Evolutionary conservation across 176 grass and related monocot genomes (phyloP).

Genomic region (Zizania latifolia): DNA sequence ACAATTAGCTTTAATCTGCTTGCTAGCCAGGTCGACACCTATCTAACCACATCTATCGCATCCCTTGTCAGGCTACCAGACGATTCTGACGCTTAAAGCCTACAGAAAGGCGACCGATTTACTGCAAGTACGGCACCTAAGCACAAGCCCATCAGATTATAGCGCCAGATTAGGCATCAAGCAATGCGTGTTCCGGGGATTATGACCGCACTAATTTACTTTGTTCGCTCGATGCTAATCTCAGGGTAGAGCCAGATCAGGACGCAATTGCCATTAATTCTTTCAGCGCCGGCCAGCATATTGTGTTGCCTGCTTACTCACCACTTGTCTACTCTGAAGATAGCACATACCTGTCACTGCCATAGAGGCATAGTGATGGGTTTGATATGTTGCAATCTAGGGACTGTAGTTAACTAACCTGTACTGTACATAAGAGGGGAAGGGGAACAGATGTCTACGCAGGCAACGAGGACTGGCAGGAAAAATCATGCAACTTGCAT

Average conservation of each 20-base stretch:
- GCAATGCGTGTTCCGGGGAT: background rate
- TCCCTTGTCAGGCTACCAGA: conserved; percentile 5
- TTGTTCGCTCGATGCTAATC: conserved; percentile 2
- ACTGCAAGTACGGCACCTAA: background rate
- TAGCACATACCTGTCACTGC: background rate
- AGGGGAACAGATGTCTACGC: too few species aligned
- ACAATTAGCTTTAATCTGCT: background rate
- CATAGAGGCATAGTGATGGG: background rate
- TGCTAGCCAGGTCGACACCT: background rate
- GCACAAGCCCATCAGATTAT: background rate
- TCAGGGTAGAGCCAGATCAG: background rate
- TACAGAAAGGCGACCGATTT: conserved; percentile 15
- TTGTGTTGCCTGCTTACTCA: background rate
- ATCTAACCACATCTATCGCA: too few species aligned
- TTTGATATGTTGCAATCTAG: background rate
- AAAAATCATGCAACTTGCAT: background rate
- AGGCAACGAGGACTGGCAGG: background rate
- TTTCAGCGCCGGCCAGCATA: conserved; percentile 7
- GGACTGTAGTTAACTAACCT: background rate
- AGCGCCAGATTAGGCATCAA: conserved; percentile 9
- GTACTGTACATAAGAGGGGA: background rate
- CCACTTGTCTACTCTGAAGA: background rate
- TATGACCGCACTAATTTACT: background rate
- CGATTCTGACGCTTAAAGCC: conserved; percentile 30
- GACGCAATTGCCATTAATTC: background rate